Evolutionary conservation across 768 basidiomycete genomes (phyloP), one percentile per base, ranked within the genome.

Genomic region (Pholiota molesta): DNA sequence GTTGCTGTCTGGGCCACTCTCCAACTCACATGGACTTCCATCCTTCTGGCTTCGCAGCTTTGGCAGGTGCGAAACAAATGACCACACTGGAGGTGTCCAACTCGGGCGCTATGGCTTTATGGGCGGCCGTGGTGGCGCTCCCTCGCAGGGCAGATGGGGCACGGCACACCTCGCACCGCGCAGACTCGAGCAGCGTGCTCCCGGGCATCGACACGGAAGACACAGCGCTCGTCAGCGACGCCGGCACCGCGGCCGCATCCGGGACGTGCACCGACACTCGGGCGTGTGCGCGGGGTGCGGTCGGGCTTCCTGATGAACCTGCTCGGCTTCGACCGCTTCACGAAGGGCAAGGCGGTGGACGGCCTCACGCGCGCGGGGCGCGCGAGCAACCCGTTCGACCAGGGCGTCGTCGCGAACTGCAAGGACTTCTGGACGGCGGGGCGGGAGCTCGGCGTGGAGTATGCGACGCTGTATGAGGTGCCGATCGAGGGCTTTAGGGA

Each of bases 1-100:
- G 89, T 97, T 57, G 81, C 89, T 0, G 64, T 79, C 19, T 99
- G 97, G 97, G 81, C 94, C 0, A 92, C 94, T 0, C 84, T 99
- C 8, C 97, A 99, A 71, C 87, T 99, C n/a, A 84, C 88, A 1
- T 99, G 97, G 97, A 99, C 97, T 1, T 75, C 85, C 53, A 83
- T 99, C 59, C 88, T 99, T 31, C 88, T 97, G 52, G 85, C 83
- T 49, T 87, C 88, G 4, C 97, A 99, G 68, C 79, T 89, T 53
- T 97, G 93, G 92, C 97, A 99, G 75, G 87, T 98, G 57, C 90
- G 2, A 86, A 90, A 26, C 96, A 99, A 70, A 94, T 99, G 85
- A 99, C 97, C 1, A 98, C 97, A 0, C 83, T 96, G 58, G 97
- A 99, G 71, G 94, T 99, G 3, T 90, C 89, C 62, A 99, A 99